A percentile compares a stretch with the other conserved stretches of the same genome.
Conservation (phyloP, 2,329 filamentous ascomycete species). For the Clarireedia monteithiana region DNA sequence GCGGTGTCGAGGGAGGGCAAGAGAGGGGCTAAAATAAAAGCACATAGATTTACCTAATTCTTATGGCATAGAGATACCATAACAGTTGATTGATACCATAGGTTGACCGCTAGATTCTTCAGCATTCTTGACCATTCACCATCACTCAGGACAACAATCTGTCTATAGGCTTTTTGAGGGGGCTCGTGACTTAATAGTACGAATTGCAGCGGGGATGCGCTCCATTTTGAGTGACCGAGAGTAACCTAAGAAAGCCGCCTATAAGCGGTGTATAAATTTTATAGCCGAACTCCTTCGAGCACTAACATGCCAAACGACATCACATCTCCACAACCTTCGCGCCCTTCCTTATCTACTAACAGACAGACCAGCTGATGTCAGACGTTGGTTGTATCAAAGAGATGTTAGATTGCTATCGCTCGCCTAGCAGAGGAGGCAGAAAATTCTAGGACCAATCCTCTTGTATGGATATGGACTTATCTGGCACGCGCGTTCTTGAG, state of each 20-base stretch:
- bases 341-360: neutral
- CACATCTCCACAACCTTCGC: too few species aligned
- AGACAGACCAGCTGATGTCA: too few species aligned
- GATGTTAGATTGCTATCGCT: too few species aligned
- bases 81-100: neutral
- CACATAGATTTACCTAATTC: neutral
- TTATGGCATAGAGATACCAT: neutral
- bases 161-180: neutral
- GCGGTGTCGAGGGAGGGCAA: neutral
- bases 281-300: neutral
- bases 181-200: constrained; percentile 1
- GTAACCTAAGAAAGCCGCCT: neutral
- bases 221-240: neutral
- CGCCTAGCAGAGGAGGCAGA: too few species aligned
- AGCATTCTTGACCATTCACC: neutral
- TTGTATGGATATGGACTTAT: too few species aligned
- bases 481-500: too few species aligned
- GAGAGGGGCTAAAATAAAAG: neutral
- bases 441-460: too few species aligned
- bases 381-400: too few species aligned
- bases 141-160: neutral
- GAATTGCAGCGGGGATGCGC: neutral
- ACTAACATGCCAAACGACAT: neutral
- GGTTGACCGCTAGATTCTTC: neutral
- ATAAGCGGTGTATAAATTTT: neutral